Base-by-base conservation (phyloP, 345 rosid species). In the Syzygium oleosum region DNA sequence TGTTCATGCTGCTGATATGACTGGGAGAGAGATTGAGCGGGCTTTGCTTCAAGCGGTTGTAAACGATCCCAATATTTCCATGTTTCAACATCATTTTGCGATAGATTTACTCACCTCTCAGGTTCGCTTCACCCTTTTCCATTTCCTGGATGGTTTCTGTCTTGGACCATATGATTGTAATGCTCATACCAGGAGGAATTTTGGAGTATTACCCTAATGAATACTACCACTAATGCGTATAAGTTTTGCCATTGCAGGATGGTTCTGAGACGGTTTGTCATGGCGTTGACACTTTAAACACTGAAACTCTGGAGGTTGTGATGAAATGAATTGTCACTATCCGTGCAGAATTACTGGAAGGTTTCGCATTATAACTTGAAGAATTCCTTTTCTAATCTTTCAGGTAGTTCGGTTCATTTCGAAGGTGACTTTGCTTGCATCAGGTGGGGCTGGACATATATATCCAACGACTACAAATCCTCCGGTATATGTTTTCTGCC, bases 401-500 rank as follows among this genome's bases (percentile, higher is more conserved):
- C 91, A 96, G 99, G 98, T 95, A 85, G 93, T 93, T 53, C 95
- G 99, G 78, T 98, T 98, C 89, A 91, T 96, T 89, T 96, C 99
- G 4, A 96, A 96, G 94, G 97, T 96, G 92, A 98, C 96, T 46
- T 92, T 98, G 92, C 96, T 98, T 84, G 99, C 99, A 85, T 98
- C 99, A 51, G 99, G 99, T 86, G 99, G 99, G 85, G 99, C 97
- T 51, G 99, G 99, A 6, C 99, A 98, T 91, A 95, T 98, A 89
- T 98, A 98, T 87, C 99, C 98, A 23, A 94, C 95, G 38, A 96
- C 99, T 31, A 96, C 99, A 51, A 98, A 98, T 92, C 99, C 99
- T 87, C 94, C 55, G 94, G 99, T 98, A 94, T 23, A 83, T 63
- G 17, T 86, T 9, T 87, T 61, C 22, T 84, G 46, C 86, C 56